Base-by-base conservation (phyloP, 83 land plant species). In the Larix sibirica region DNA sequence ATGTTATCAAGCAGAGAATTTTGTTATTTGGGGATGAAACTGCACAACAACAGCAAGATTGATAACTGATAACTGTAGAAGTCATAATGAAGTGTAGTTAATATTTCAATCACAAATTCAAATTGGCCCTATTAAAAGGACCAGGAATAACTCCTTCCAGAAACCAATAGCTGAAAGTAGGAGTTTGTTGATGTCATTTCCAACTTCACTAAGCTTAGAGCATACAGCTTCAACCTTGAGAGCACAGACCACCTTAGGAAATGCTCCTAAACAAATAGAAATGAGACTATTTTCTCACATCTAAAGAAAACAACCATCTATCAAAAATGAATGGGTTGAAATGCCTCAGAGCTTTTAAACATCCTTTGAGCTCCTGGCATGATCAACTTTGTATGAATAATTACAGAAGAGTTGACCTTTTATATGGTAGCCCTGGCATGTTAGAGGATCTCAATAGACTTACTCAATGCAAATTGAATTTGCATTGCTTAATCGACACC, bases 321-420 rank as follows among this genome's bases (percentile, higher is more conserved):
- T 73, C 77, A 73, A 73, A 73, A 73, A 73, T 73, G 77, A 73
- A 73, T 73, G 77, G 21, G 77, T 42, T 73, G 77, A 73, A 73
- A 73, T 42, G 44, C 77, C 77, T 73, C 77, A n/a, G 54, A 73
- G 77, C 77, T 73, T 73, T 40, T 73, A 42, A 73, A 73, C 77
- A 73, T 73, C 50, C 77, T 42, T 54, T 73, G n/a, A 73, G 77
- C 77, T 73, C 77, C 3, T 21, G 77, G 77, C 24, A 42, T 42
- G 54, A 73, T 73, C 24, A 73, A 73, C 77, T 7, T 73, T 73
- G 77, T 73, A 73, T 18, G 77, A 40, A 73, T 40, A 73, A 73
- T 73, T 73, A 73, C 77, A 73, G 54, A 73, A 38, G 21, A 73
- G 9, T 40, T 42, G 8, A 73, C 54, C 77, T n/a, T 73, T 42